Evolutionary conservation across 2,329 filamentous ascomycete species (phyloP).

Genomic region (Scedosporium dehoogii): DNA sequence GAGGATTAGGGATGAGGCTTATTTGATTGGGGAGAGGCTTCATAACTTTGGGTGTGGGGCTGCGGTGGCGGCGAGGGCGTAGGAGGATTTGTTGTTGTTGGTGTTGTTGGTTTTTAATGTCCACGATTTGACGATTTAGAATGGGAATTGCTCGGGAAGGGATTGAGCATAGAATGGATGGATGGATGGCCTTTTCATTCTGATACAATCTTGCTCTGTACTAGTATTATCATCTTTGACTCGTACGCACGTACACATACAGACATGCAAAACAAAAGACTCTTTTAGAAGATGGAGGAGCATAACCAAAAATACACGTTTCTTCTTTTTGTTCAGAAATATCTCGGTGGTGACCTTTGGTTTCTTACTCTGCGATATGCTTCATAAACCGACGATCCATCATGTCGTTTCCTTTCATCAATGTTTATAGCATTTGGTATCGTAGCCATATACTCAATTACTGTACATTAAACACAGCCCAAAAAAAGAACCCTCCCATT

Average conservation of each 20-base stretch:
- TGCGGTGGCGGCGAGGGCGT: neutral
- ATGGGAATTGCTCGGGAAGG: too few species aligned
- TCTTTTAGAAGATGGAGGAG: neutral
- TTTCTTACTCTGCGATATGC: neutral
- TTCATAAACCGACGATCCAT: neutral
- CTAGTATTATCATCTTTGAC: neutral
- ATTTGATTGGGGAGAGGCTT: conserved; percentile 84
- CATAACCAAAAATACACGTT: neutral
- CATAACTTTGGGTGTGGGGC: conserved; percentile 70
- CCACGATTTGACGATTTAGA: neutral
- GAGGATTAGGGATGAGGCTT: conserved; percentile 85
- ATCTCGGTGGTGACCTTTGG: too few species aligned
- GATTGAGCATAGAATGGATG: too few species aligned
- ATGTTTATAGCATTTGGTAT: neutral
- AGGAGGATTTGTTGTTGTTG: neutral
- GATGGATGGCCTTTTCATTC: neutral
- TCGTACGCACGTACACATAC: neutral
- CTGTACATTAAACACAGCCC: neutral
- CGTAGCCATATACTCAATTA: neutral
- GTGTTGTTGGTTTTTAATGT: neutral
- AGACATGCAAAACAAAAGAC: neutral
- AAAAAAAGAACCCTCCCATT: neutral
- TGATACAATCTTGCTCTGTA: neutral
- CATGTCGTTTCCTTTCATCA: neutral
- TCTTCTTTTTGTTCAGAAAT: too few species aligned